Evolutionary conservation across 345 rosid genomes (phyloP), one percentile per base, ranked within the genome.

Genomic region (Hypericum perforatum): DNA sequence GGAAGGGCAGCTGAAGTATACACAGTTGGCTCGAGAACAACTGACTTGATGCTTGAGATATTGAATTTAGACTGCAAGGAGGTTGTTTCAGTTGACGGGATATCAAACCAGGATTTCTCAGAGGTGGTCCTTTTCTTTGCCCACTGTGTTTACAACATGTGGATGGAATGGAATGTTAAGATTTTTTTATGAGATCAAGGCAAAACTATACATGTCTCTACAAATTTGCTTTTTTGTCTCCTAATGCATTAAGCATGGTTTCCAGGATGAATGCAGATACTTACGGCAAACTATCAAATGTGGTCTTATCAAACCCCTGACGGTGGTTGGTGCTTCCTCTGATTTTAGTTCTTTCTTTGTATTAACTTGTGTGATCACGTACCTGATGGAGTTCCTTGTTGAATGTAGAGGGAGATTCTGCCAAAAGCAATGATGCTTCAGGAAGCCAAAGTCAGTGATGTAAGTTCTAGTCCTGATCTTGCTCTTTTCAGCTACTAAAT

Each of bases 101-200:
- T 92, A 57, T 88, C 98, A 57, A 76, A 85, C 70, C 85, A 92
- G 62, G 90, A 85, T 42, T 81, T 92, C 72, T 74, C 95, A 49
- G 86, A 85, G 96, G 98, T 92, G 65, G 32, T 22, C 32, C 32
- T 22, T 22, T 22, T 22, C 32, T 22, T 22, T 22, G 1, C 2
- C 32, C 4, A 22, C 1, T 22, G 32, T 22, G 32, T 22, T 22
- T 22, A 22, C 2, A 22, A 22, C 32, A 22, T 22, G 32, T 22
- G 32, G 32, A 22, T 22, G 4, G 32, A 22, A 22, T 22, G 32
- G 32, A 22, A 22, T 22, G 32, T 22, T 22, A 22, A 22, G 32
- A 22, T 22, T 22, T 22, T 22, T 22, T 22, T 22, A 4, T 22
- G 32, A 22, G 32, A 22, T 22, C 32, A 22, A 22, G 32, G 32